Base-by-base conservation (phyloP, 495 filamentous ascomycete genomes). In the Neohortaea acidophila region DNA sequence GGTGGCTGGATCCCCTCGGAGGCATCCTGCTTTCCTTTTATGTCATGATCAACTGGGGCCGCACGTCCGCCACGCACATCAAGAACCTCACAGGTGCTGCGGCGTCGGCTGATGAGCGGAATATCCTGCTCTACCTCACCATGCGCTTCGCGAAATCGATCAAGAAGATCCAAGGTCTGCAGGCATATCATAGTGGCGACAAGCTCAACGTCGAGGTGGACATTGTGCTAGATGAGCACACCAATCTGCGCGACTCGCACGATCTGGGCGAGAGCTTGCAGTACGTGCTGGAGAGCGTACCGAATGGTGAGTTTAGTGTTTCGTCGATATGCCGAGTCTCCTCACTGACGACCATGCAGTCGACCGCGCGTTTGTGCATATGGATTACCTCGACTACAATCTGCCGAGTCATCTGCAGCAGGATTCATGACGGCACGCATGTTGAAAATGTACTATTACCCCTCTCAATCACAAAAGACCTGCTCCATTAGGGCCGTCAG, bases 61-160 rank as follows among this genome's bases (percentile, higher is more conserved):
- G 61, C 17, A 89, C 84, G 0, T 79, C 78, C 0, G 56, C 63
- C 14, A 73, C 78, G 17, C 84, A 94, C 45, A 92, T 94, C 54
- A 67, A 71, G 37, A 80, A 89, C 36, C 67, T 94, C 12, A 79
- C 80, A 0, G 86, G 86, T 2, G 81, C 78, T 22, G 79, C 84
- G 0, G 83, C 84, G 19, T 73, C 75, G 0, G 72, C 81, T 0
- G 77, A 79, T 36, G 79, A 93, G 48, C 70, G 84, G 24, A 93
- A 87, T 51, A 70, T 93, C 14, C 61, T 94, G 6, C 65, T 94
- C 0, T 94, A 94, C 59, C 67, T 91, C 42, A 86, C 84, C 1
- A 93, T 94, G 84, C 74, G 86, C 1, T 94, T 94, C 51, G 86
- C 85, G 15, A 82, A 79, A 35, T 78, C 79, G 3, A 86, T 94